A percentile compares a stretch with the other conserved stretches of the same genome.
Conservation (phyloP, 2,329 filamentous ascomycete genomes). For the Botrytis fragariae region DNA sequence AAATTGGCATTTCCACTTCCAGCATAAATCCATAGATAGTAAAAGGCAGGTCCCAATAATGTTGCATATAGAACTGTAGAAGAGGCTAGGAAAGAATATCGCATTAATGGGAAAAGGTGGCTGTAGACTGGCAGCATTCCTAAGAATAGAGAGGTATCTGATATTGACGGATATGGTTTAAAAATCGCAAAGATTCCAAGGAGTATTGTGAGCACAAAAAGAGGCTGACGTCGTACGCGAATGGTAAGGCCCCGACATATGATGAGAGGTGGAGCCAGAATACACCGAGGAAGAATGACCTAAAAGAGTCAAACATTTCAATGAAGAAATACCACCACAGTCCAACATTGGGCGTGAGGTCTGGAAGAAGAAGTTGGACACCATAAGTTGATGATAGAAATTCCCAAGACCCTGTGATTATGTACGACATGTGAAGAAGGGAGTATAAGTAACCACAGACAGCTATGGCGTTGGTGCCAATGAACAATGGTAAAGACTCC, state of each 20-base stretch:
- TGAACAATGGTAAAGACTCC: constrained; percentile 49
- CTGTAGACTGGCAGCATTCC: constrained; percentile 79
- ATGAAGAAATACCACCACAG: constrained; percentile 99
- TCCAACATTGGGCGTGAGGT: constrained; percentile 91
- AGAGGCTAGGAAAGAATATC: constrained; percentile 85
- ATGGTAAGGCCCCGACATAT: constrained; percentile 87
- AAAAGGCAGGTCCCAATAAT: constrained; percentile 89
- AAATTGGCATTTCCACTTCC: constrained; percentile 98
- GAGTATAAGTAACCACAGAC: constrained; percentile 55
- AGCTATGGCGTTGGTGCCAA: constrained; percentile 50
- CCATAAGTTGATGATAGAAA: constrained; percentile 90
- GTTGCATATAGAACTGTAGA: constrained; percentile 83
- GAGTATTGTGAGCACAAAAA: constrained; percentile 81
- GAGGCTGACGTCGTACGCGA: constrained; percentile 77
- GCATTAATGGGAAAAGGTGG: constrained; percentile 91
- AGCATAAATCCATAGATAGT: constrained; percentile 97
- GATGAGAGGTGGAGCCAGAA: constrained; percentile 95
- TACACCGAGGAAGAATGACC: constrained; percentile 93
- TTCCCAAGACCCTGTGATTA: constrained; percentile 79
- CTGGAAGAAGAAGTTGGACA: constrained; percentile 84
- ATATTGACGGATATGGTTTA: constrained; percentile 93
- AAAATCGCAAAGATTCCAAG: constrained; percentile 91
- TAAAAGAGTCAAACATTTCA: constrained; percentile 98
- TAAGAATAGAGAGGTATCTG: constrained; percentile 83
- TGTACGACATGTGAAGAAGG: constrained; percentile 68